These are phyloP conservation scores for Solanum peruvianum DNA, from an alignment of 257 asterid genomes.

Conservation along the genomic window DNA sequence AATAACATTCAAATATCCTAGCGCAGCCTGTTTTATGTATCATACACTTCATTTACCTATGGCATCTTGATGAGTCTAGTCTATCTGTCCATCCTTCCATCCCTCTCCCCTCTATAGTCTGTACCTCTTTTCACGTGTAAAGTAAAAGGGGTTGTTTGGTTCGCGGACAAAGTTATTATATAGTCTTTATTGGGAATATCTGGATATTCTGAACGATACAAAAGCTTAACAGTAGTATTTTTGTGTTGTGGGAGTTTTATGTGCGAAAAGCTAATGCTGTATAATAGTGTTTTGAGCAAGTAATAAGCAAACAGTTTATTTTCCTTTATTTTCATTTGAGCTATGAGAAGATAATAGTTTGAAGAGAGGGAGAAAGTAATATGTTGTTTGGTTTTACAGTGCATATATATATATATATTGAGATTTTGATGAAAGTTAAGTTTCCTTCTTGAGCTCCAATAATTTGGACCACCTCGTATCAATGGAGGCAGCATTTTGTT, in stretches of 20 bases:
- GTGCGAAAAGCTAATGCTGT: not conserved
- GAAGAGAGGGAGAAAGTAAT: not conserved
- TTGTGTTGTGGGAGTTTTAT: not conserved
- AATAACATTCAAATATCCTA: not conserved
- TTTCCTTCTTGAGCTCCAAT: conserved; percentile 45
- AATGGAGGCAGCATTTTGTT: conserved; percentile 46
- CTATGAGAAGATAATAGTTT: not conserved
- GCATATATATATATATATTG: not conserved
- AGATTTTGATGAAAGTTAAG: not conserved
- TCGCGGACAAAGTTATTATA: not conserved
- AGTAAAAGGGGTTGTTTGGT: not conserved
- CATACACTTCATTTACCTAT: not conserved
- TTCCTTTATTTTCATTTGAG: not conserved
- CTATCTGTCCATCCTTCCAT: not conserved
- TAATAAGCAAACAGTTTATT: not conserved
- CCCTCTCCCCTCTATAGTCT: not conserved
- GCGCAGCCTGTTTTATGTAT: not conserved
- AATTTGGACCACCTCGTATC: conserved; percentile 73
- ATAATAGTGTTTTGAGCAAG: not conserved
- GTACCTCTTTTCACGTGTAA: not conserved
- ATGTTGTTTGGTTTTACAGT: not conserved
- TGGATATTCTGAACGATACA: not conserved
- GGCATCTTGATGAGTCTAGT: not conserved
- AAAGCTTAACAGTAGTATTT: not conserved
- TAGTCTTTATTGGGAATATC: not conserved